These are phyloP conservation scores for Letharia lupina DNA, from an alignment of 495 filamentous ascomycete genomes.

Conservation along the genomic window DNA sequence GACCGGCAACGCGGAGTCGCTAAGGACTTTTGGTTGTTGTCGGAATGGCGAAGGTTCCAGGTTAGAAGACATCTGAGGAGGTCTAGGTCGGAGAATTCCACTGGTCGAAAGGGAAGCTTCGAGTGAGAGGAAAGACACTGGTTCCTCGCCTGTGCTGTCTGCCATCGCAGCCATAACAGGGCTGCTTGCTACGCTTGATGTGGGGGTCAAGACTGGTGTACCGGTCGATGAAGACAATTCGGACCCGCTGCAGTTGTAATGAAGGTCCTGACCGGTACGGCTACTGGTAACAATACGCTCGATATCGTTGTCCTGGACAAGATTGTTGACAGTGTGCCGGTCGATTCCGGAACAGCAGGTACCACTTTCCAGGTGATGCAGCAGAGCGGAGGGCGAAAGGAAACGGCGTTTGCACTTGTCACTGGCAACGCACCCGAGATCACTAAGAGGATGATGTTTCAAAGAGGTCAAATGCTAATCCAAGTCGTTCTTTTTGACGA, in stretches of 20 bases:
- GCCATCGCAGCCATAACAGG: not conserved
- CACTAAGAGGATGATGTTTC: conserved; percentile 20
- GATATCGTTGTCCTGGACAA: conserved; percentile 16
- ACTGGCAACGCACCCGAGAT: conserved; percentile 22
- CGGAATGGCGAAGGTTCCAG: not conserved
- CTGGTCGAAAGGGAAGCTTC: not conserved
- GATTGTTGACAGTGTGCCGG: conserved; percentile 10
- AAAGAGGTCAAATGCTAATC: conserved; percentile 16
- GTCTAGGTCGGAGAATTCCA: not conserved
- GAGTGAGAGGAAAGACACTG: not conserved
- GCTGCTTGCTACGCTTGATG: not conserved
- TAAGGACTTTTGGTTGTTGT: too few species aligned
- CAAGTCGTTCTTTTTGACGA: conserved; percentile 19
- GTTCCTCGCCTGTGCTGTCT: not conserved
- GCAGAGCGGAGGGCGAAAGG: conserved; percentile 18
- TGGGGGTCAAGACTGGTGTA: conserved; percentile 4
- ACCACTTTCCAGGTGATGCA: conserved; percentile 26
- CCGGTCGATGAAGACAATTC: conserved; percentile 7
- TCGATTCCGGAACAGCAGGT: conserved; percentile 18
- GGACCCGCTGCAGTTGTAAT: not conserved
- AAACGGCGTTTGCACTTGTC: conserved; percentile 19
- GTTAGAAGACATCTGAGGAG: not conserved
- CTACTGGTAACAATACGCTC: conserved; percentile 10
- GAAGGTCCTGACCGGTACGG: not conserved
- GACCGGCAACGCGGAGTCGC: not conserved